Evolutionary conservation across 805 yeast genomes (phyloP), one percentile per base, ranked within the genome.

Genomic region (Saturnispora mendoncae): DNA sequence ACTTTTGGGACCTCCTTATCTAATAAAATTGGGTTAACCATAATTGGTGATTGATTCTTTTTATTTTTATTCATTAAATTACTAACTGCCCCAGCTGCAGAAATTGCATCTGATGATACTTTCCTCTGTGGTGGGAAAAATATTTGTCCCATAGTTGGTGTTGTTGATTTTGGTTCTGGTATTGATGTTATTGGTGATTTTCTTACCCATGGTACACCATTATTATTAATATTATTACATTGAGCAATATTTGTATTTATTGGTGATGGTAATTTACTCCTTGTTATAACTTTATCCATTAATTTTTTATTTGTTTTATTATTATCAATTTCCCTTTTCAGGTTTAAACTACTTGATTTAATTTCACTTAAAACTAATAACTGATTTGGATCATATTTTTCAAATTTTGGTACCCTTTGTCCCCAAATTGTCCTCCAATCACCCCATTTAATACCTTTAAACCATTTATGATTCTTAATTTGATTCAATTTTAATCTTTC

Each of bases 401-500:
- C 80, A 33, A 85, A 54, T 51, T 74, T 76, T 1, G 95, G 95
- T 2, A 78, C 79, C 15, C 68, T 65, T 1, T 66, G 54, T 33
- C 71, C 68, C 97, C 97, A 88, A 10, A 90, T 72, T 38, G 62
- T 61, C 33, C 72, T 71, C 46, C 74, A 73, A 48, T 82, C 76
- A 15, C 60, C 53, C 82, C 95, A 90, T 50, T 84, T 71, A 6
- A 81, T 59, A 9, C 65, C 69, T 29, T 68, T 66, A 52, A 88
- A 85, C 74, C 94, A 90, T 31, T 69, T 71, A 55, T 86, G 92
- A 15, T 51, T 50, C 60, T 84, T 77, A 39, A 90, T 72, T 36
- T 69, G 66, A 0, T 61, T 56, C 9, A 85, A 69, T 1, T 72
- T 64, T 26, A 76, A 68, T 54, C 98, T 69, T 40, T 72, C 68